These are phyloP conservation scores for Halenospora varia DNA, from an alignment of 495 filamentous ascomycete species.

Conservation along the genomic window DNA sequence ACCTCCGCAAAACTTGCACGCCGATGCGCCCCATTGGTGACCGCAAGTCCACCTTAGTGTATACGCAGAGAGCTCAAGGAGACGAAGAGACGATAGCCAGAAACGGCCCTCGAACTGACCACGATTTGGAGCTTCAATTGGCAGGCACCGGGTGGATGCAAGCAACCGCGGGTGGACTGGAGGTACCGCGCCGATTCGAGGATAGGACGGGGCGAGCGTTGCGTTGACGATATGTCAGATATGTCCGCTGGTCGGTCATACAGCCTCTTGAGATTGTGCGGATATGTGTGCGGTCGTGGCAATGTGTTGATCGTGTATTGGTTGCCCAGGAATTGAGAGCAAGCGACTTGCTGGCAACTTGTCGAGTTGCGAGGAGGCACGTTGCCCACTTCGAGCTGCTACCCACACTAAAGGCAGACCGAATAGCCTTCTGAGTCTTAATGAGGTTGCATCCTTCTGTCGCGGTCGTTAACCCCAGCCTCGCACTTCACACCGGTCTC, in stretches of 20 bases:
- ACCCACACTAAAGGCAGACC: not conserved
- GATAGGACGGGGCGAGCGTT: not conserved
- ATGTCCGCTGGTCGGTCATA: not conserved
- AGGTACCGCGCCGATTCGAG: not conserved
- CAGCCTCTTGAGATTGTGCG: not conserved
- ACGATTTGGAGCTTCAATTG: too few relatives aligned
- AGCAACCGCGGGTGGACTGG: not conserved
- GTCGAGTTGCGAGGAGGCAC: conserved; percentile 20
- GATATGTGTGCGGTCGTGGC: not conserved
- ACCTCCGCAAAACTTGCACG: conserved; percentile 38
- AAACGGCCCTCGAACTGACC: too few relatives aligned
- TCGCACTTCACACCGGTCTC: not conserved
- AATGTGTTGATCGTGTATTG: conserved; percentile 24
- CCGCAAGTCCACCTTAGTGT: not conserved
- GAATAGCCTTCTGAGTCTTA: not conserved
- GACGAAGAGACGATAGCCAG: not conserved
- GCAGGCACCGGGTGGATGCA: not conserved
- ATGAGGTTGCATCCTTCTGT: not conserved
- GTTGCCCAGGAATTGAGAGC: conserved; percentile 1
- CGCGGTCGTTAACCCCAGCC: not conserved
- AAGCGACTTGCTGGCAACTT: conserved; percentile 6
- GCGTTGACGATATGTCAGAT: not conserved
- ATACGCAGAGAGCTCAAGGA: not conserved
- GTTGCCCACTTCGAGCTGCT: conserved; percentile 7
- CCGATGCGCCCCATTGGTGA: conserved; percentile 32